Evolutionary conservation across 2,329 filamentous ascomycete species (phyloP).

Genomic region (Tolypocladium tropicale): DNA sequence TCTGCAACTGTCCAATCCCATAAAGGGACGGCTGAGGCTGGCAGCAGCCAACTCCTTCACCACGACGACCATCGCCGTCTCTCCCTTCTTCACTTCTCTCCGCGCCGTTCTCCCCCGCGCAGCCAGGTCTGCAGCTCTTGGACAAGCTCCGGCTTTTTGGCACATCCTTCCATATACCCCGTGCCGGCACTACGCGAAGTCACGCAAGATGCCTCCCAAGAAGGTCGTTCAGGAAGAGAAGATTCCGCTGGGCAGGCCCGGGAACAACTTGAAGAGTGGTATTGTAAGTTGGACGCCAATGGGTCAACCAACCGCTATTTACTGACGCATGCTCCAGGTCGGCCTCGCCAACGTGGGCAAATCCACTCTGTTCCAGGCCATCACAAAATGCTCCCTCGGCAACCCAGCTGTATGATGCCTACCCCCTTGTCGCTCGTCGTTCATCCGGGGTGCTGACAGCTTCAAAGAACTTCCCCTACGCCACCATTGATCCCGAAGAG

Average conservation of each 20-base stretch:
- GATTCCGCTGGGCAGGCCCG: constrained; percentile 87
- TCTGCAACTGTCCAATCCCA: constrained; percentile 1
- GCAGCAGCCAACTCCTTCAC: constrained; percentile 28
- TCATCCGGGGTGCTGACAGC: constrained; percentile 30
- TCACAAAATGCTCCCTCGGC: constrained; percentile 93
- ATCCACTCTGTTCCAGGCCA: constrained; percentile 98
- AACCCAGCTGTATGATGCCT: constrained; percentile 74
- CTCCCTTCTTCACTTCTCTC: constrained; percentile 41
- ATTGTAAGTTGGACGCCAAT: constrained; percentile 55
- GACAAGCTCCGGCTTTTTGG: constrained; percentile 39
- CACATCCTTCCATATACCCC: constrained; percentile 39
- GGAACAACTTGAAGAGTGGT: constrained; percentile 98
- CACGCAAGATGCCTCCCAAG: constrained; percentile 87
- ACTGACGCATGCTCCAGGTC: constrained; percentile 47
- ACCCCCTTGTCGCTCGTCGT: constrained; percentile 17
- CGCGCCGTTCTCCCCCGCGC: constrained; percentile 42
- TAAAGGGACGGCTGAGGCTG: constrained; percentile 25
- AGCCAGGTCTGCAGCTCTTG: constrained; percentile 43
- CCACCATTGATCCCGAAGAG: constrained; percentile 98
- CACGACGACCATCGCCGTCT: constrained; percentile 31
- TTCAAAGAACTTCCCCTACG: constrained; percentile 88
- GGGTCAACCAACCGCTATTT: background rate
- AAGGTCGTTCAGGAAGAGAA: constrained; percentile 89
- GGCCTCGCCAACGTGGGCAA: constrained; percentile 99
- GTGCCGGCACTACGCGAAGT: constrained; percentile 49